Evolutionary conservation across 2,329 filamentous ascomycete species (phyloP), one percentile per base, ranked within the genome.

Genomic region (Epichloe uncinata): DNA sequence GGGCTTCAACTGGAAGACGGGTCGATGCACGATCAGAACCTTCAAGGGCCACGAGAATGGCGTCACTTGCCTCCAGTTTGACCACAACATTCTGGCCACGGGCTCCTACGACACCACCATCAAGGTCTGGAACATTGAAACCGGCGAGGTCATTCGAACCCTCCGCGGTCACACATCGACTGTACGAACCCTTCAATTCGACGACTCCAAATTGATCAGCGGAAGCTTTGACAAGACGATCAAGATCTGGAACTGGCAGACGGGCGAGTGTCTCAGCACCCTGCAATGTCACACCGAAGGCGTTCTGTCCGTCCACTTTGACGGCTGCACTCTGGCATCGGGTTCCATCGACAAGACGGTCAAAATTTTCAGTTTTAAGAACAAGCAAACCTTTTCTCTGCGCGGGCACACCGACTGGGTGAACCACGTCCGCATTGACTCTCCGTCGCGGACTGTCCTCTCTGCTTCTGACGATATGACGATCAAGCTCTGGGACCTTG

Each of bases 1-100:
- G 45, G 91, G 93, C 47, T 93, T 84, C 53, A 97, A 97, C 65
- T 98, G 93, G 93, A 95, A 95, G 65, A 89, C 95, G 55, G 91
- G 93, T 4, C 82, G 91, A 37, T 97, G 85, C 68, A 83, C 83
- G 6, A 84, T 87, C 57, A 89, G 84, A 62, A 80, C 85, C 12
- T 88, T 98, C 66, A 84, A 83, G 57, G 91, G 90, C 1, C 74
- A 97, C 66, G 83, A 79, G 11, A 96, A 96, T 62, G 91, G 91
- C 38, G 63, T 72, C 38, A 72, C 69, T 2, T 72, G 69, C 45
- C 61, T 72, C 8, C 69, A 72, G 52, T 72, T 98, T 54, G 87
- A 94, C 57, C 90, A 97, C 56, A 87, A 87, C 57, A 86, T 94
- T 52, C 75, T 98, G 47, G 91, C 89, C 8, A 95, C 91, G 0